Evolutionary conservation across 345 rosid species (phyloP).

Genomic region (Microthlaspi erraticum): DNA sequence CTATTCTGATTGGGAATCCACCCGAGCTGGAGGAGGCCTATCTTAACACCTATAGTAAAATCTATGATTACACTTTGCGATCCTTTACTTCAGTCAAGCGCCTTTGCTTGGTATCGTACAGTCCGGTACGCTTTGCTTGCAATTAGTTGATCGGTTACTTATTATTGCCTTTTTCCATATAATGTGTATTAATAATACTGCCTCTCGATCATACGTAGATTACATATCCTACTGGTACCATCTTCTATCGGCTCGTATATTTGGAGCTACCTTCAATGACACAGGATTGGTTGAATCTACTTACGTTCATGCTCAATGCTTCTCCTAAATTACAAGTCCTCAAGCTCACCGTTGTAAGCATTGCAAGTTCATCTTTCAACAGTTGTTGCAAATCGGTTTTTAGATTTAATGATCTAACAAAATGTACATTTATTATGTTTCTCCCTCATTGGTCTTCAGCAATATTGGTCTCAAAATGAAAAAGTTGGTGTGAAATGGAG

Average conservation of each 20-base stretch:
- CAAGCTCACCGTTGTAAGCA: background rate
- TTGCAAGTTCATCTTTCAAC: background rate
- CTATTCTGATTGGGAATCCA: background rate
- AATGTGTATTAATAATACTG: background rate
- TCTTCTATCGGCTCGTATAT: background rate
- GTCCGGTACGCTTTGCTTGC: background rate
- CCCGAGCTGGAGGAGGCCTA: background rate
- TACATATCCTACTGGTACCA: background rate
- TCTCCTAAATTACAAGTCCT: constrained; percentile 21
- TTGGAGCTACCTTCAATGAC: background rate
- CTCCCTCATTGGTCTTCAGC: too few species aligned
- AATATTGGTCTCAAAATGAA: too few species aligned
- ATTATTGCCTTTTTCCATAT: too few species aligned
- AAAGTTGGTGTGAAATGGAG: background rate
- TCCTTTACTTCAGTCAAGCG: constrained; percentile 11
- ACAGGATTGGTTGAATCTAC: background rate
- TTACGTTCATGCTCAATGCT: background rate
- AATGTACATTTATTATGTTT: background rate
- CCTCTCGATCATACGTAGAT: background rate
- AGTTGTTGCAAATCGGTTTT: background rate
- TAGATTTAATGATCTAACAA: background rate
- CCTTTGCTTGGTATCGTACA: background rate
- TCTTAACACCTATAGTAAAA: background rate
- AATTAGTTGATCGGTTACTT: background rate
- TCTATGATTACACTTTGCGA: background rate